Evolutionary conservation across 163 green algal species (phyloP), one percentile per base, ranked within the genome.

Genomic region (Picocystis sp.): DNA sequence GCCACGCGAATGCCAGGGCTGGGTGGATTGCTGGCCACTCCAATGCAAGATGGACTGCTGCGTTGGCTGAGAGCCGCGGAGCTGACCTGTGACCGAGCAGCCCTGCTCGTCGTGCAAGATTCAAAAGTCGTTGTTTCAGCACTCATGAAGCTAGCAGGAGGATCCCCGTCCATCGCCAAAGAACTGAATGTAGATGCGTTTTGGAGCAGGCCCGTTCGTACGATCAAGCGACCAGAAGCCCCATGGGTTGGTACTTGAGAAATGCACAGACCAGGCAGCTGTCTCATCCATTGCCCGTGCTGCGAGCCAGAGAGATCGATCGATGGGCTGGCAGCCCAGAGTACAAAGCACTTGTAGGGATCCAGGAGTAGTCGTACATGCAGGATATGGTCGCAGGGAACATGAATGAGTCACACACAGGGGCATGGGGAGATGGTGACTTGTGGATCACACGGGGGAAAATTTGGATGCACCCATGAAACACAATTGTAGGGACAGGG

Each of bases 151-250:
- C 79, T 95, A 46, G 83, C 85, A 11, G 86, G 87, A 0, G 84
- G 83, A 5, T 82, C 73, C 1, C 73, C 80, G 13, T 75, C 65
- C 5, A 73, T 94, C 14, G 75, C 81, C 6, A 55, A 72, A 11
- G 79, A 95, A 63, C 78, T 96, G 2, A 93, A 84, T 54, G 78
- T 94, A n/a, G 87, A 96, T 29, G 83, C 87, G 1, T 95, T 95
- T 53, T 95, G 46, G 35, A 81, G 53, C 83, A 94, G 70, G 79
- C 78, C 3, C 52, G 84, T 2, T 86, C 70, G 0, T 96, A 96
- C 60, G 85, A 96, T 51, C 81, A 96, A 54, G 87, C 79, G 2
- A 87, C 76, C 5, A 53, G 46, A 22, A 62, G 52, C 22, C 67
- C 81, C 8, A 53, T 95, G 29, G 83, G 81, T 2, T 93, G 82